These are phyloP conservation scores for Aspergillus olivimuriae DNA, from an alignment of 495 filamentous ascomycete genomes.

Conservation along the genomic window DNA sequence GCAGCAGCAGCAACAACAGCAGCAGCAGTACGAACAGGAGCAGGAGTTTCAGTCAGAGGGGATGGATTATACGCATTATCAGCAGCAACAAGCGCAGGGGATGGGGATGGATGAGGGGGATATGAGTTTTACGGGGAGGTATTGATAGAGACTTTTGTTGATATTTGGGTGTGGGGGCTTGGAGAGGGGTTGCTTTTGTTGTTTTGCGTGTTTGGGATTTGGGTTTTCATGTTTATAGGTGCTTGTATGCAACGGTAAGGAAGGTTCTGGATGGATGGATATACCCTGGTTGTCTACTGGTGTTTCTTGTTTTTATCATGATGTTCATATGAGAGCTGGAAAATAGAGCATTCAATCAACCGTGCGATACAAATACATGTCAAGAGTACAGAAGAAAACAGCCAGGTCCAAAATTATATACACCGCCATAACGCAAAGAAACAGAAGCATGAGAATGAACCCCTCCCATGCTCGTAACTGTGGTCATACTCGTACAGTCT, in stretches of 20 bases:
- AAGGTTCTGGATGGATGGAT: constrained; percentile 2
- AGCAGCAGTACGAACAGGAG: constrained; percentile 19
- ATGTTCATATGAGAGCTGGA: constrained; percentile 1
- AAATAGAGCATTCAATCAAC: constrained; percentile 7
- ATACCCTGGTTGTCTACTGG: constrained; percentile 4
- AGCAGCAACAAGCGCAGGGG: constrained; percentile 18
- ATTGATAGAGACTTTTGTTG: constrained; percentile 2
- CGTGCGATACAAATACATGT: constrained; percentile 11
- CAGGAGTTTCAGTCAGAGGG: constrained; percentile 23
- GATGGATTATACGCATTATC: constrained; percentile 13
- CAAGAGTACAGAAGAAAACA: constrained; percentile 20
- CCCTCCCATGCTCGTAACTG: neutral
- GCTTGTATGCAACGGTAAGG: too few species aligned
- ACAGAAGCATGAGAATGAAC: constrained; percentile 5
- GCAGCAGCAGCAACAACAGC: constrained; percentile 25
- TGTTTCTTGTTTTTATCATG: constrained; percentile 9
- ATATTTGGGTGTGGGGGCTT: neutral
- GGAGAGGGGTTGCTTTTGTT: constrained; percentile 1
- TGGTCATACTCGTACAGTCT: constrained; percentile 19
- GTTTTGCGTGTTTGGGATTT: neutral
- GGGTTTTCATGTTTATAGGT: neutral
- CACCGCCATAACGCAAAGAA: constrained; percentile 22
- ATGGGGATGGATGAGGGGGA: constrained; percentile 22
- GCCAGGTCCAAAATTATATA: constrained; percentile 34
- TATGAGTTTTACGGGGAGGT: constrained; percentile 28